Evolutionary conservation across 768 basidiomycete genomes (phyloP).

Genomic region (Mycena olivaceomarginata): DNA sequence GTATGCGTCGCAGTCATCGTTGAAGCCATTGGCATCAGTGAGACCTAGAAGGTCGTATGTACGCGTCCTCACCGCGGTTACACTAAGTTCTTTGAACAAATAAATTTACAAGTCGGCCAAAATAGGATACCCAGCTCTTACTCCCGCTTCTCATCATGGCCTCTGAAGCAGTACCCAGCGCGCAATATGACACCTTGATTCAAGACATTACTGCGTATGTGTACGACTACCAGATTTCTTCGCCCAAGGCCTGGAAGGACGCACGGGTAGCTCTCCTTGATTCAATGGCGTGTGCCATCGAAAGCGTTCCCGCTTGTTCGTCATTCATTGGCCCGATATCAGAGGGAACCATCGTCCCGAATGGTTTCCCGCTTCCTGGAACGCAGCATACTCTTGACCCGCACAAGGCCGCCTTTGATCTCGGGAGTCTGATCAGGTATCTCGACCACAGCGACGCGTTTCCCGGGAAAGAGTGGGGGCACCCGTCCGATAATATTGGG

Average conservation of each 20-base stretch:
- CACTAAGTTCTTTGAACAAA: too few species aligned
- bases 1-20: too few species aligned
- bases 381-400: not conserved
- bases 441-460: not conserved
- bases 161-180: not conserved
- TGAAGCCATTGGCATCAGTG: too few species aligned
- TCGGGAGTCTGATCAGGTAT: not conserved
- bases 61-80: too few species aligned
- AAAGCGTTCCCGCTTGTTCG: not conserved
- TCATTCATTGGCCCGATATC: not conserved
- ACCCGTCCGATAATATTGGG: not conserved
- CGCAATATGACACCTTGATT: not conserved
- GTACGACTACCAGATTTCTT: not conserved
- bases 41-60: too few species aligned
- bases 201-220: not conserved
- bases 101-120: too few species aligned
- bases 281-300: not conserved
- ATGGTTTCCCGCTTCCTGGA: not conserved
- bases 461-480: not conserved
- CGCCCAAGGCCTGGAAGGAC: not conserved
- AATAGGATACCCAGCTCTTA: too few species aligned
- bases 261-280: not conserved
- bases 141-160: too few species aligned
- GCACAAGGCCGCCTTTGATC: not conserved
- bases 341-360: not conserved